Evolutionary conservation across 352 stramenopile species (phyloP).

Genomic region (Phytopythium aichiense): DNA sequence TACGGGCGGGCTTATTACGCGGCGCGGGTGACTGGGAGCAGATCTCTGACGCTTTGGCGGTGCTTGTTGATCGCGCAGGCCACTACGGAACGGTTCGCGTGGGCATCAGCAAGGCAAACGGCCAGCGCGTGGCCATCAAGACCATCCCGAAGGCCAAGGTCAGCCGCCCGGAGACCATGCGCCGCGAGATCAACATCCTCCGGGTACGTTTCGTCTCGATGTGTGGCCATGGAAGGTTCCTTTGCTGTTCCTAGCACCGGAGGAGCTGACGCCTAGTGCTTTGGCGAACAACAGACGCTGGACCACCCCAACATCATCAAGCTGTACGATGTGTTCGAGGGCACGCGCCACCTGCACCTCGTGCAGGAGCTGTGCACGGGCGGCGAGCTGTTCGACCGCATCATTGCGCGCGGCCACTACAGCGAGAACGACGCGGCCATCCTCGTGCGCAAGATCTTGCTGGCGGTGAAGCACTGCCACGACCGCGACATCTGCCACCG

Average conservation of each 20-base stretch:
- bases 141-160: slow-evolving; percentile 98
- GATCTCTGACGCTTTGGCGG: background rate
- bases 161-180: slow-evolving; percentile 91
- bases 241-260: no score
- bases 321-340: slow-evolving; percentile 96
- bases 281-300: slow-evolving; percentile 39
- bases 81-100: slow-evolving; percentile 98
- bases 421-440: slow-evolving; percentile 95
- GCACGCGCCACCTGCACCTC: slow-evolving; percentile 95
- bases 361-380: slow-evolving; percentile 98
- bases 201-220: slow-evolving; percentile 34
- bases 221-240: background rate
- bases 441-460: slow-evolving; percentile 96
- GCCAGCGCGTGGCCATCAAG: slow-evolving; percentile 97
- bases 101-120: slow-evolving; percentile 91
- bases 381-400: slow-evolving; percentile 94
- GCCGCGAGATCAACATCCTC: slow-evolving; percentile 90
- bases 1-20: background rate
- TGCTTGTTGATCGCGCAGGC: slow-evolving; percentile 27
- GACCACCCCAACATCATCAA: slow-evolving; percentile 98
- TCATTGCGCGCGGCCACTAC: slow-evolving; percentile 92
- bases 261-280: background rate
- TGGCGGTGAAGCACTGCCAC: slow-evolving; percentile 97
- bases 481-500: slow-evolving; percentile 96
- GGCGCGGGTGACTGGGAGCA: background rate